These are phyloP conservation scores for Austroboletus eburneus DNA, from an alignment of 768 basidiomycete species.

Conservation along the genomic window DNA sequence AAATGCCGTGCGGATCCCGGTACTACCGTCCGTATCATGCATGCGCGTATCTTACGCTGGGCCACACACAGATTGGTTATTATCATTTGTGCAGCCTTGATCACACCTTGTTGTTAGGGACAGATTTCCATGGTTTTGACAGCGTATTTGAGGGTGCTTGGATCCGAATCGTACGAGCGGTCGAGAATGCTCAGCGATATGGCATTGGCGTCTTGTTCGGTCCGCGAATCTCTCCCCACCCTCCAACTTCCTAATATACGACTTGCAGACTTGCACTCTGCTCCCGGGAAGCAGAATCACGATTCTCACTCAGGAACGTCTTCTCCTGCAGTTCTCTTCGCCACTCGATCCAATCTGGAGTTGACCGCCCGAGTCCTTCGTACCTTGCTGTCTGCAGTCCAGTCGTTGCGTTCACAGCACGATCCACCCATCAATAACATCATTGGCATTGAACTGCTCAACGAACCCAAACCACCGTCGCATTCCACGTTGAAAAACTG, in stretches of 20 bases:
- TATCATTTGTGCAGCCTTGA: conserved; percentile 66
- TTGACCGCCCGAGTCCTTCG: conserved; percentile 48
- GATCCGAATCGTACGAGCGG: conserved; percentile 55
- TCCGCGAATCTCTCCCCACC: conserved; percentile 24
- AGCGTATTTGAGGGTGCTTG: conserved; percentile 62
- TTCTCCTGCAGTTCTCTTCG: conserved; percentile 43
- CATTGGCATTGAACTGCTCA: conserved; percentile 55
- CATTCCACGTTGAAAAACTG: conserved; percentile 53
- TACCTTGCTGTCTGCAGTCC: conserved; percentile 33
- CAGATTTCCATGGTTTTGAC: conserved; percentile 56
- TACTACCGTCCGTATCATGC: conserved; percentile 45
- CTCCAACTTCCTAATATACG: conserved; percentile 15
- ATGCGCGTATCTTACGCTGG: not conserved
- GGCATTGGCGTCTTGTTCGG: conserved; percentile 75
- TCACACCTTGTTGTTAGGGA: conserved; percentile 52
- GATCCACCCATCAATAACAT: conserved; percentile 41
- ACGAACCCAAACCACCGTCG: conserved; percentile 52
- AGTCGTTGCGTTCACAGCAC: conserved; percentile 48
- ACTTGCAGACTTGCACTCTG: conserved; percentile 63
- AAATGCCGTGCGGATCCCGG: conserved; percentile 61
- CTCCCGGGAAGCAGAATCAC: conserved; percentile 70
- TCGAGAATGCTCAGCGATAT: conserved; percentile 50
- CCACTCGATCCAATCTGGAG: conserved; percentile 40
- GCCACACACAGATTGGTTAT: conserved; percentile 55
- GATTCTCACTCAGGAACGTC: conserved; percentile 67